phyloP scores from a whole-genome alignment of 371 early-diverging fungal species.

The Parasitella parasitica region DNA sequence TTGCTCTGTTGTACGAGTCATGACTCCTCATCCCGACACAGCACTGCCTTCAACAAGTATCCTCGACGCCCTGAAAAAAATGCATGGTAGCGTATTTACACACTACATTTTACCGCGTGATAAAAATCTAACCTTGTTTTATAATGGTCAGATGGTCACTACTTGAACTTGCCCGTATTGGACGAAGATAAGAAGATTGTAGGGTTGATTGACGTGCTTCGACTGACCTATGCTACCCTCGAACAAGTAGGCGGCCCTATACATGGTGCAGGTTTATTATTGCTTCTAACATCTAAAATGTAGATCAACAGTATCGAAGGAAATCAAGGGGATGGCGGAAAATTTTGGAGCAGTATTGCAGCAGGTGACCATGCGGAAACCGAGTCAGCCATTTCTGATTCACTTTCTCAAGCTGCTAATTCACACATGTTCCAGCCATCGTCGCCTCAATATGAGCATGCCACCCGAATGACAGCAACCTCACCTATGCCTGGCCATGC shows the following conservation, averaged over 20 bases:
- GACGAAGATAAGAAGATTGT: constrained; percentile 74
- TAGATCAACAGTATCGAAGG: constrained; percentile 44
- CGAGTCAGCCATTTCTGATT: constrained; percentile 49
- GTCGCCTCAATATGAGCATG: constrained; percentile 13
- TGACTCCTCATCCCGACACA: constrained; percentile 99
- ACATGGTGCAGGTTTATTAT: too few species aligned
- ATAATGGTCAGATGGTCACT: constrained; percentile 79
- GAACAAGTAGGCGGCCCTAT: constrained; percentile 70
- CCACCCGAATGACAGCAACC: neutral
- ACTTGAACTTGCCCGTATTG: constrained; percentile 94
- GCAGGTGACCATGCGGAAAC: constrained; percentile 49
- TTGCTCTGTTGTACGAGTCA: constrained; percentile 94
- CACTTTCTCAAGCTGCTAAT: constrained; percentile 42
- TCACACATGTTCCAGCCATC: constrained; percentile 35
- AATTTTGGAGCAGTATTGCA: constrained; percentile 53
- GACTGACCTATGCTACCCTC: constrained; percentile 82
- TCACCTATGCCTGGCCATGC: constrained; percentile 31
- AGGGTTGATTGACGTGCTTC: constrained; percentile 93
- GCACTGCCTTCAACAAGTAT: constrained; percentile 81
- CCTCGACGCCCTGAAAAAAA: constrained; percentile 91
- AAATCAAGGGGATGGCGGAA: constrained; percentile 43
- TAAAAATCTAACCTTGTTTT: neutral
- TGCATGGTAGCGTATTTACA: constrained; percentile 69
- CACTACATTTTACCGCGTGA: neutral
- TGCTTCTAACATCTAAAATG: neutral